Base-by-base conservation (phyloP, 169 alveolate genomes). In the Eimeria necatrix region DNA sequence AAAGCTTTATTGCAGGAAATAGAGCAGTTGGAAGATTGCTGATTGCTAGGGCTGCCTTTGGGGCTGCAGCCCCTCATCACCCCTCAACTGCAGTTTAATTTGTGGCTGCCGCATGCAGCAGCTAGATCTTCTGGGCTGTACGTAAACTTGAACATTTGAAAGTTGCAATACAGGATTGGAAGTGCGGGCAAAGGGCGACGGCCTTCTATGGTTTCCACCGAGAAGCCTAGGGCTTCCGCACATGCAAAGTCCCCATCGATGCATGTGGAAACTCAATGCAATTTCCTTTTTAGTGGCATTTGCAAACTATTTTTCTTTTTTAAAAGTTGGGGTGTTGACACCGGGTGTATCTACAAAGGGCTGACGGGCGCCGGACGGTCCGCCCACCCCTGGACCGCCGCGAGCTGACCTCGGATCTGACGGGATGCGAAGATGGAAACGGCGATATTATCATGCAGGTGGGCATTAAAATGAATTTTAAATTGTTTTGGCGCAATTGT, bases 381-480 rank as follows among this genome's bases (percentile, higher is more conserved):
- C 85, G 16, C 85, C 60, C 85, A 1, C 18, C 41, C 41, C 60
- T 59, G 85, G 3, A 26, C 46, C n/a, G 85, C 85, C 18, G 52
- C 61, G 85, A 46, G 85, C 85, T 59, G 14, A 74, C 61, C 61
- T 74, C 32, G 8, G 48, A 41, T 18, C 70, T 48, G 22, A 60
- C 26, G 92, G 60, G 49, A 26, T 60, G 78, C 92, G 22, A 84
- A 51, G 71, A 84, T 84, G 92, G 92, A 84, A 84, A 84, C 92
- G 16, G 92, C 92, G 60, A 84, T 84, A 59, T 60, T 84, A 60
- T 32, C 92, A 16, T 84, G 92, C 92, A 84, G 92, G 92, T 84
- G 46, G 48, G 92, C 22, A 4, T 56, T 9, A n/a, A 26, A 16
- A 4, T 18, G 3, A 8, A 18, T 41, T 12, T 4, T 18, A 16